Evolutionary conservation across 2,329 filamentous ascomycete species (phyloP), one percentile per base, ranked within the genome.

Genomic region (Ophiobolus disseminans): DNA sequence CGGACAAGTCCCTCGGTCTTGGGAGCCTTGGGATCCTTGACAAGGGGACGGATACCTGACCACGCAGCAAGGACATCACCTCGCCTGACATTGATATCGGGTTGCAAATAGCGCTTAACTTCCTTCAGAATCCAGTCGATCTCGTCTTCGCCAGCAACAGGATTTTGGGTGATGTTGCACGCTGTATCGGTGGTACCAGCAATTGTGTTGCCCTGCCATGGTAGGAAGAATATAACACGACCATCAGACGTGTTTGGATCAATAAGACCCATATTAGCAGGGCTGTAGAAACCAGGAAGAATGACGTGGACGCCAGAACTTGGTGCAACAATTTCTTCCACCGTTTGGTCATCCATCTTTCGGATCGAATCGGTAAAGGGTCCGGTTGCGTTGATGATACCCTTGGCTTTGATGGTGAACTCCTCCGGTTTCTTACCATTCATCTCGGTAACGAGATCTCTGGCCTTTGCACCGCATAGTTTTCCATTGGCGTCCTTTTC

Each of bases 121-220:
- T 95, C 91, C 51, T 85, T 86, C 28, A 96, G 77, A 66, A 96
- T 95, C 89, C 90, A 95, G 64, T 89, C 82, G 62, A 95, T 94
- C 60, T 93, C 90, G 60, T 91, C 82, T 73, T 96, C 90, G 22
- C 87, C 86, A 7, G 91, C 88, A 23, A 91, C 59, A 1, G 91
- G 91, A 63, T 93, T 88, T 31, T 81, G 79, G 4, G 83, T 83
- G 58, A 96, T 90, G 22, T 81, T 77, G 28, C 87, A 88, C 3
- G 90, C 86, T 30, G 88, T 86, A 68, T 95, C 91, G 6, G 90
- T 95, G 4, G 91, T 95, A 53, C 91, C 91, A 36, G 90, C 91
- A 66, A 95, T 94, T 11, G 90, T 95, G 76, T 94, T 94, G 39
- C 90, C 90, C 76, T 95, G 90, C 91, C 91, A 95, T 17, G 91